These are phyloP conservation scores for Boletus smithii DNA, from an alignment of 1,284 basidiomycete species.

Conservation along the genomic window DNA sequence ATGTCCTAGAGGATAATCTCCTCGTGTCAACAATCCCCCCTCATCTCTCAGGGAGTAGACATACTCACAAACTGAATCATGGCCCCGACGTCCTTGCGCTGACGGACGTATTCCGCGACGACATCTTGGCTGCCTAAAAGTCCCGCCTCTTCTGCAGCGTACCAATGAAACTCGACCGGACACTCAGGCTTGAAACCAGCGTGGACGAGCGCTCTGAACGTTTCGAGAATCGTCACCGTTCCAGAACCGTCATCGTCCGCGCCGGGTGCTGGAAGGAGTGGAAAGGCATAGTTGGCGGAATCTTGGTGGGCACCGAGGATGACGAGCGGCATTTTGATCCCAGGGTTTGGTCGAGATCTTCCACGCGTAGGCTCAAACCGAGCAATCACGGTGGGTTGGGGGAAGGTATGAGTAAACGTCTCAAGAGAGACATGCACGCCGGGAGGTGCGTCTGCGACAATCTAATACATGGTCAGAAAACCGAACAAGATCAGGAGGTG, in stretches of 20 bases:
- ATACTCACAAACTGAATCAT: slow-evolving; percentile 71
- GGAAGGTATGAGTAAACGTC: slow-evolving; percentile 53
- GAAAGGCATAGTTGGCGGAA: slow-evolving; percentile 41
- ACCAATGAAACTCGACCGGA: slow-evolving; percentile 92
- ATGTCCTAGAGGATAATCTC: slow-evolving; percentile 70
- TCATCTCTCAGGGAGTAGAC: not conserved
- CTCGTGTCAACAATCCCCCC: too few relatives aligned
- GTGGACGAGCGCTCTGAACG: slow-evolving; percentile 76
- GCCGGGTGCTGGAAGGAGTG: slow-evolving; percentile 35
- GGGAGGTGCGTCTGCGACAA: slow-evolving; percentile 12
- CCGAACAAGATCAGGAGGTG: not conserved
- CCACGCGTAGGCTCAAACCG: slow-evolving; percentile 39
- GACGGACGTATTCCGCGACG: slow-evolving; percentile 69
- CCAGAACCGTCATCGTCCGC: slow-evolving; percentile 89
- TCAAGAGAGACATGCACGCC: slow-evolving; percentile 16
- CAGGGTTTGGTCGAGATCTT: not conserved
- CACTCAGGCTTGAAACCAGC: slow-evolving; percentile 74
- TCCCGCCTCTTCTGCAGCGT: slow-evolving; percentile 89
- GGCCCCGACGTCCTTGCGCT: slow-evolving; percentile 67
- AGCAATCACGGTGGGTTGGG: slow-evolving; percentile 55
- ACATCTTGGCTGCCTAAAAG: slow-evolving; percentile 90
- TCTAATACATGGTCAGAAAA: slow-evolving; percentile 5
- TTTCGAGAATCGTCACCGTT: slow-evolving; percentile 85
- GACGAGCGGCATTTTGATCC: slow-evolving; percentile 2
- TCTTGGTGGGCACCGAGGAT: slow-evolving; percentile 59